A percentile compares a stretch with the other conserved stretches of the same genome.
phyloP scores from a whole-genome alignment of 2,329 filamentous ascomycete genomes.

The Apiospora koreana region DNA sequence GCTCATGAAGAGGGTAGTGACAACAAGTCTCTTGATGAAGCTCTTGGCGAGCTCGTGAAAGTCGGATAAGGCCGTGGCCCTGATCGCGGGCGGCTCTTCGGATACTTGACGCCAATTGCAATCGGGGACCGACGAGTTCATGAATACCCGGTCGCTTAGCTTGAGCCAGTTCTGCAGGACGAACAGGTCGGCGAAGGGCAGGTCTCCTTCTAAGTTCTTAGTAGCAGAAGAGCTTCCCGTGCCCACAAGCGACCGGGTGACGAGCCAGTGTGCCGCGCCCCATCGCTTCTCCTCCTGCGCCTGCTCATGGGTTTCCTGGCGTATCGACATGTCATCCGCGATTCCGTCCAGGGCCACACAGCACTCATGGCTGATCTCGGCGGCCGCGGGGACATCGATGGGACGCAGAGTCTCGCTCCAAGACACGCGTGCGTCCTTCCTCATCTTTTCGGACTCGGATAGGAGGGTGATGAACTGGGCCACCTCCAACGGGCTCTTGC shows the following conservation, averaged over 20 bases:
- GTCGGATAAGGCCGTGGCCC: conserved; percentile 74
- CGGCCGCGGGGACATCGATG: conserved; percentile 68
- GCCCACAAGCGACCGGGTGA: conserved; percentile 43
- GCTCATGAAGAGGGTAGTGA: conserved; percentile 70
- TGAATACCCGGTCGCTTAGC: conserved; percentile 69
- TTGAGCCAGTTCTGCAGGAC: conserved; percentile 60
- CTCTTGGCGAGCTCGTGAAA: conserved; percentile 69
- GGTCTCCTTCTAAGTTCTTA: conserved; percentile 20
- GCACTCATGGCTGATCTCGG: conserved; percentile 70
- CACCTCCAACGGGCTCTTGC: conserved; percentile 76
- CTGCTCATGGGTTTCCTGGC: conserved; percentile 66
- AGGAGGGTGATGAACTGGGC: conserved; percentile 68
- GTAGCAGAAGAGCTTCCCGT: conserved; percentile 13
- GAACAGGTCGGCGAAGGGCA: conserved; percentile 59
- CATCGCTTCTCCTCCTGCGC: conserved; percentile 60
- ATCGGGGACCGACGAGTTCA: conserved; percentile 66
- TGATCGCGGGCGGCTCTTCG: conserved; percentile 67
- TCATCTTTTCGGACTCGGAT: conserved; percentile 46
- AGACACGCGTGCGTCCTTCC: conserved; percentile 34
- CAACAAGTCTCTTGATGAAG: conserved; percentile 69
- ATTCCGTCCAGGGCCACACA: conserved; percentile 66
- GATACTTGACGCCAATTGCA: conserved; percentile 68
- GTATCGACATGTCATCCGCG: conserved; percentile 64
- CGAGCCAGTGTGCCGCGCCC: conserved; percentile 63
- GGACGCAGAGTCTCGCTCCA: conserved; percentile 42